These are phyloP conservation scores for Mimosa bimucronata DNA, from an alignment of 306 rosid genomes.

Conservation along the genomic window DNA sequence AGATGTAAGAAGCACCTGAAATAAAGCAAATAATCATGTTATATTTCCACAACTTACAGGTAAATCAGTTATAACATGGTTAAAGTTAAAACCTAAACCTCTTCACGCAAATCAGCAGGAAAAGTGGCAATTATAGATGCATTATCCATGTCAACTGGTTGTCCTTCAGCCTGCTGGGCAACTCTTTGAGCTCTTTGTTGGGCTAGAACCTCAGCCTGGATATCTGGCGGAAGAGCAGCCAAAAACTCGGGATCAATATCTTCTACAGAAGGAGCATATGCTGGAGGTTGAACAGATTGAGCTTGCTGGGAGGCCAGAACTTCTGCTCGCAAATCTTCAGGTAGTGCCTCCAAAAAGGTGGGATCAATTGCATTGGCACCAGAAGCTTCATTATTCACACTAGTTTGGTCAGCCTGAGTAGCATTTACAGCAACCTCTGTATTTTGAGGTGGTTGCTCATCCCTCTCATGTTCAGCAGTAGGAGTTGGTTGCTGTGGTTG, in stretches of 20 bases:
- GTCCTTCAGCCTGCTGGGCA: slow-evolving; percentile 96
- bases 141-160: slow-evolving; percentile 97
- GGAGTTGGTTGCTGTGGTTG: slow-evolving; percentile 53
- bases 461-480: slow-evolving; percentile 57
- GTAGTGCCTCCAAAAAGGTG: slow-evolving; percentile 96
- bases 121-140: slow-evolving; percentile 97
- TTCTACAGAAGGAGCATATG: slow-evolving; percentile 81
- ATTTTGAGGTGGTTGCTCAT: slow-evolving; percentile 60
- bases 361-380: slow-evolving; percentile 92
- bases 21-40: slow-evolving; percentile 32
- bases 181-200: slow-evolving; percentile 97
- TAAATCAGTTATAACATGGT: slow-evolving; percentile 4
- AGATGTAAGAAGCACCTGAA: slow-evolving; percentile 92
- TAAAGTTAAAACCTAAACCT: slow-evolving; percentile 60
- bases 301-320: slow-evolving; percentile 99
- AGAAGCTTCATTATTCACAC: slow-evolving; percentile 67
- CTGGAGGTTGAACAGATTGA: slow-evolving; percentile 87
- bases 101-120: slow-evolving; percentile 99
- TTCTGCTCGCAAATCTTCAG: slow-evolving; percentile 93
- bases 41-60: slow-evolving; percentile 20
- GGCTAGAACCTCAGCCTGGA: slow-evolving; percentile 96
- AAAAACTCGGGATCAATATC: slow-evolving; percentile 98
- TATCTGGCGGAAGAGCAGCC: slow-evolving; percentile 99
- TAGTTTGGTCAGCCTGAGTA: slow-evolving; percentile 63
- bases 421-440: slow-evolving; percentile 51